Evolutionary conservation across 2,329 filamentous ascomycete genomes (phyloP), one percentile per base, ranked within the genome.

Genomic region (Calonectria pseudoturangicola): DNA sequence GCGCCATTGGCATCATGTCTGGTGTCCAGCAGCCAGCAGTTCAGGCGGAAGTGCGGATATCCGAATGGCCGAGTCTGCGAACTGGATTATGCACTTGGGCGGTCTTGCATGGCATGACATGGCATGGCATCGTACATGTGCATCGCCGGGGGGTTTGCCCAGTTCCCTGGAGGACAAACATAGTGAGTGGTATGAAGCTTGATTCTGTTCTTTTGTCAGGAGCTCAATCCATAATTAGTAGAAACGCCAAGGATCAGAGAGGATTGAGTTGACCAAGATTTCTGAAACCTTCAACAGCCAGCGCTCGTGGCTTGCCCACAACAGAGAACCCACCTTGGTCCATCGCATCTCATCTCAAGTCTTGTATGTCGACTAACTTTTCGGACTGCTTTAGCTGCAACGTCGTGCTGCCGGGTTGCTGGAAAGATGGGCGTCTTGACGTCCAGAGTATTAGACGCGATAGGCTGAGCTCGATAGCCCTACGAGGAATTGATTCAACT

Each of bases 231-330:
- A 33, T 33, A 30, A 39, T 56, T 30, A 43, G 27, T 48, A 27
- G 27, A 25, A 63, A 21, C 25, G 54, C 21, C 30, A 67, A 30
- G 16, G 36, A 54, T 60, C 16, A 39, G 39, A 43, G 58, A 47
- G 27, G n/a, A 54, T 43, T 18, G 18, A 27, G n/a, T 58, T 27
- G 45, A 43, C 16, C 63, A 41, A 63, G 58, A 41, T 47, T 65
- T 65, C 65, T 68, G 70, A 72, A 72, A 72, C 70, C 70, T 72
- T 65, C 58, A 68, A 68, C 70, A 65, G 70, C 47, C 25, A 25
- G 39, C 56, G 64, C 56, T 21, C 28, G 50, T 50, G 56, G 39
- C 39, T 58, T 54, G 54, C 27, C 56, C n/a, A 66, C 63, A 54
- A 68, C 64, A 67, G 30, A 30, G 18, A 54, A 33, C 18, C 58